phyloP scores from a whole-genome alignment of 2,329 filamentous ascomycete genomes.

The Ceratocystis eucalypticola region DNA sequence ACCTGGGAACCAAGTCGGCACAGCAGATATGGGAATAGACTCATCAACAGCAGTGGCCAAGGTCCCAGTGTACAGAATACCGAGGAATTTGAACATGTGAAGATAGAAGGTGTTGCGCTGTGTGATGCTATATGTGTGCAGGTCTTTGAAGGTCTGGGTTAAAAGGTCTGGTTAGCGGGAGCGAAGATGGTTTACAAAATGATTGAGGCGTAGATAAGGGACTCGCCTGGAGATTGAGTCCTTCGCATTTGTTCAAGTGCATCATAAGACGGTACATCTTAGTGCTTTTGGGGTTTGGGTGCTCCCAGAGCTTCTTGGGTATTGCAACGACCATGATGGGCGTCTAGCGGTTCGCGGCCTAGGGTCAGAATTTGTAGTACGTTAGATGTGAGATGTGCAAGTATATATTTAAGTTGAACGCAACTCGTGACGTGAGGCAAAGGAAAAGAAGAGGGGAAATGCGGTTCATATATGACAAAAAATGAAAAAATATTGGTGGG shows the following conservation, averaged over 20 bases:
- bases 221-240: conserved; percentile 43
- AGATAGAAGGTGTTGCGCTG: conserved; percentile 52
- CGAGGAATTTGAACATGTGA: conserved; percentile 45
- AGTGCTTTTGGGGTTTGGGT: conserved; percentile 46
- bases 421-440: neutral
- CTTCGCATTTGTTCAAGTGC: conserved; percentile 44
- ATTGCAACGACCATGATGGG: neutral
- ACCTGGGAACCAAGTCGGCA: conserved; percentile 68
- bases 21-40: conserved; percentile 50
- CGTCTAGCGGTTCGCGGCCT: neutral
- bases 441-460: neutral
- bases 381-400: neutral
- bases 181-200: neutral
- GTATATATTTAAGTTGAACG: neutral
- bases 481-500: neutral
- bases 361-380: no score
- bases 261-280: conserved; percentile 56
- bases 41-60: conserved; percentile 54
- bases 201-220: neutral
- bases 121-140: conserved; percentile 56
- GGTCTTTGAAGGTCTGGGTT: conserved; percentile 48
- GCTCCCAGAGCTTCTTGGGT: conserved; percentile 55
- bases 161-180: neutral
- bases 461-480: neutral
- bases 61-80: conserved; percentile 49